A percentile compares a stretch with the other conserved stretches of the same genome.
phyloP scores from a whole-genome alignment of 768 basidiomycete species.

The Phanerochaete sordida region DNA sequence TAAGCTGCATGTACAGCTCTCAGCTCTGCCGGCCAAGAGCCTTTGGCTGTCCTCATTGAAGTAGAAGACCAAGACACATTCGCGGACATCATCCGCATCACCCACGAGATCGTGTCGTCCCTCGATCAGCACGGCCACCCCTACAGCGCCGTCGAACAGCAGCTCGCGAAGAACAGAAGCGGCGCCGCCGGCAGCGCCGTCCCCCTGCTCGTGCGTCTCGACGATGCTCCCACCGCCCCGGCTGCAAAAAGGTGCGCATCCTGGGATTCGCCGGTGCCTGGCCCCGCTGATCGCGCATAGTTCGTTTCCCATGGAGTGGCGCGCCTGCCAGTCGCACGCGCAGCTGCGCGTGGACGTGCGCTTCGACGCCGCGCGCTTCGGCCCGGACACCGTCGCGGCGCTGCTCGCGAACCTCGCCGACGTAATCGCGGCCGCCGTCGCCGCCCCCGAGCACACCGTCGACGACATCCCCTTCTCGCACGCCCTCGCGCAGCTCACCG shows the following conservation, averaged over 20 bases:
- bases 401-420: neutral
- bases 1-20: neutral
- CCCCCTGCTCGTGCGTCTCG: neutral
- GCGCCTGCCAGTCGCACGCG: neutral
- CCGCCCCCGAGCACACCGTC: neutral
- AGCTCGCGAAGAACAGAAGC: neutral
- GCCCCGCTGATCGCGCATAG: no score
- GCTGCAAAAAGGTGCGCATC: no score
- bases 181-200: neutral
- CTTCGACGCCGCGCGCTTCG: neutral
- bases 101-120: no score
- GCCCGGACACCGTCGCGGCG: neutral
- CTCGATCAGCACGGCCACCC: neutral
- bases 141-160: neutral
- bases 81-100: no score
- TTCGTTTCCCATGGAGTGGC: neutral
- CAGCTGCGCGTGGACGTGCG: neutral
- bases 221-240: neutral
- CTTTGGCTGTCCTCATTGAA: no score
- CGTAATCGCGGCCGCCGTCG: neutral
- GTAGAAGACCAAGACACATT: no score
- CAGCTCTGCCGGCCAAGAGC: no score
- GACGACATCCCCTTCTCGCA: neutral
- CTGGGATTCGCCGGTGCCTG: no score
- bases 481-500: neutral